Percentiles rank a stretch among this genome's conserved stretches.
Conservation (phyloP, 164 flowering plant species). For the Piper betle region DNA sequence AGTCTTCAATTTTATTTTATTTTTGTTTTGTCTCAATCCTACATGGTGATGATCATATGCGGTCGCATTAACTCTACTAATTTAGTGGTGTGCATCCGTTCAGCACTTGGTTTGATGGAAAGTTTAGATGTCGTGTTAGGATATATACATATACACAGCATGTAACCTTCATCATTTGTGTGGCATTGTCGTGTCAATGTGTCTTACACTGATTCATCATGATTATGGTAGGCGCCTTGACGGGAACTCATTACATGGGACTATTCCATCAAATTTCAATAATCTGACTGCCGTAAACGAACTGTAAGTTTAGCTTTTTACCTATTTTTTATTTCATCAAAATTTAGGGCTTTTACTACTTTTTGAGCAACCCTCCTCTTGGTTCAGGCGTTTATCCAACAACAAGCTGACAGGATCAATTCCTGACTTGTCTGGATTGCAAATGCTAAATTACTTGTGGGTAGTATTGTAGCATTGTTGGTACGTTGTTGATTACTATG, state of each 20-base stretch:
- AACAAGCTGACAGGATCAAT: constrained; percentile 47
- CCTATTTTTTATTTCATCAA: not conserved
- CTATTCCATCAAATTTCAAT: constrained; percentile 47
- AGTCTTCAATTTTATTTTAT: not conserved
- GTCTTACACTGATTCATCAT: not conserved
- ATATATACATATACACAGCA: too few species aligned
- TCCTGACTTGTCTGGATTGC: constrained; percentile 62
- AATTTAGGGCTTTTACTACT: too few species aligned
- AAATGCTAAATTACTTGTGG: constrained; percentile 63
- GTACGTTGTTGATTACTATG: not conserved
- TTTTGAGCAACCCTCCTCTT: not conserved
- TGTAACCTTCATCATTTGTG: too few species aligned
- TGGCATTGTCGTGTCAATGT: not conserved
- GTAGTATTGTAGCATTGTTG: constrained; percentile 7
- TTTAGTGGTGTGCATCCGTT: constrained; percentile 56
- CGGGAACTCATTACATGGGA: constrained; percentile 46
- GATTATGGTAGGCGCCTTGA: constrained; percentile 57
- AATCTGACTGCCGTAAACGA: constrained; percentile 47
- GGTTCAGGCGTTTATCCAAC: constrained; percentile 59
- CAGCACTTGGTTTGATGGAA: constrained; percentile 43
- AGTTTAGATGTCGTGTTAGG: constrained; percentile 94
- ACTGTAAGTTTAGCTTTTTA: constrained; percentile 36
- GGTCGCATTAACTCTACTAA: constrained; percentile 23
- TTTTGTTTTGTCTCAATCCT: too few species aligned
- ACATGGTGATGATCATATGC: too few species aligned